A percentile compares a stretch with the other conserved stretches of the same genome.
phyloP scores from a whole-genome alignment of 345 rosid genomes.

The Eutrema heterophyllum region DNA sequence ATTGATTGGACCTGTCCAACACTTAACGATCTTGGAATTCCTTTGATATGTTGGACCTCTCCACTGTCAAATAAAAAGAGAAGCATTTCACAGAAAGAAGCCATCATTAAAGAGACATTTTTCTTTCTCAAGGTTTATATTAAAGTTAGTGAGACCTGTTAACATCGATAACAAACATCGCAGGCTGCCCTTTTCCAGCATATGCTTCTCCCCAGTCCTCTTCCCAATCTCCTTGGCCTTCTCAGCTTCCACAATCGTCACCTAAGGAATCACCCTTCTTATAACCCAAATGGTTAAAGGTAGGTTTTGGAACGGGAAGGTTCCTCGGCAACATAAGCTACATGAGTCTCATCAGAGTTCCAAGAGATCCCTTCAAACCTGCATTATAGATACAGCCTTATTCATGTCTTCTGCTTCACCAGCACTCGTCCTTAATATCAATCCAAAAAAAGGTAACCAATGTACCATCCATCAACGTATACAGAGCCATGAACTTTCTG shows the following conservation, averaged over 20 bases:
- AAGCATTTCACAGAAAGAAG: no score
- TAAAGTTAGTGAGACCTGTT: no score
- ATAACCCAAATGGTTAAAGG: slow-evolving; percentile 26
- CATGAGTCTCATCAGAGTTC: slow-evolving; percentile 57
- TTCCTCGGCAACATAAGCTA: slow-evolving; percentile 79
- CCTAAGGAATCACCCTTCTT: slow-evolving; percentile 5
- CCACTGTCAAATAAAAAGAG: no score
- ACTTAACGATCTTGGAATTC: no score
- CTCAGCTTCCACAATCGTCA: slow-evolving; percentile 56
- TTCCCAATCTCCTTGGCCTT: slow-evolving; percentile 78
- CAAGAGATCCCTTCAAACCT: slow-evolving; percentile 89
- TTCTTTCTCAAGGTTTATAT: no score
- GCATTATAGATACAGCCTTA: background rate
- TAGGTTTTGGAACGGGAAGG: slow-evolving; percentile 53
- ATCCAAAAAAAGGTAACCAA: background rate
- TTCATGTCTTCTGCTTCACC: background rate
- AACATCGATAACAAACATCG: no score
- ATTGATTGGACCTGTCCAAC: no score
- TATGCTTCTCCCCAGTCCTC: no score
- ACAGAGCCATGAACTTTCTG: slow-evolving; percentile 66
- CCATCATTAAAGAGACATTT: no score
- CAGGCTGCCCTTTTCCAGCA: no score
- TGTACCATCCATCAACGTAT: slow-evolving; percentile 63
- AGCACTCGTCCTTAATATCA: background rate
- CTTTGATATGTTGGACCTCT: no score